Percentiles rank a stretch among this genome's conserved stretches.
Evolutionary conservation across 2,329 filamentous ascomycete genomes (phyloP).

Genomic region (Beauveria rudraprayagi): DNA sequence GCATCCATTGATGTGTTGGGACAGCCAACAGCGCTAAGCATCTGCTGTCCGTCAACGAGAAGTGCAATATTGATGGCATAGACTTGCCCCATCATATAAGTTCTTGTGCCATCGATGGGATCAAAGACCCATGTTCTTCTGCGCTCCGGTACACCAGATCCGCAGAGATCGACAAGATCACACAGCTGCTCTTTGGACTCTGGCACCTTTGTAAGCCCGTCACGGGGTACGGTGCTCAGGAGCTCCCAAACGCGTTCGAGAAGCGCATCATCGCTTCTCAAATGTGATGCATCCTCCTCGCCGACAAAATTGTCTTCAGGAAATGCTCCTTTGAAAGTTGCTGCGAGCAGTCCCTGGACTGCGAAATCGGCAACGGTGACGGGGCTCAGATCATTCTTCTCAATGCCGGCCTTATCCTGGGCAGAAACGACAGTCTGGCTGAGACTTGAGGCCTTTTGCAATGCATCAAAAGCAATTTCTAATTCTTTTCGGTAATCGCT

Average conservation of each 20-base stretch:
- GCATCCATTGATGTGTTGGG: conserved; percentile 36
- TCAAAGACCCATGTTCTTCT: conserved; percentile 49
- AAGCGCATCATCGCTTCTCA: conserved; percentile 35
- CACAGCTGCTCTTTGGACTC: conserved; percentile 38
- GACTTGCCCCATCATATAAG: conserved; percentile 44
- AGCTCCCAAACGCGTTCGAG: conserved; percentile 40
- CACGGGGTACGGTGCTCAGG: conserved; percentile 22
- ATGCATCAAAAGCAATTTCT: conserved; percentile 32
- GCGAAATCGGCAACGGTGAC: conserved; percentile 55
- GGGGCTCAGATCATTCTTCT: conserved; percentile 48
- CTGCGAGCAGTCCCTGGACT: conserved; percentile 46
- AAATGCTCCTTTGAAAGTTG: conserved; percentile 41
- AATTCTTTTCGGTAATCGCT: conserved; percentile 36
- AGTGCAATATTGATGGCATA: conserved; percentile 52
- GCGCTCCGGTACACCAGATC: conserved; percentile 28
- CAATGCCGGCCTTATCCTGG: conserved; percentile 41
- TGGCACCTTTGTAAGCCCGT: conserved; percentile 23
- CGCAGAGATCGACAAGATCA: conserved; percentile 45
- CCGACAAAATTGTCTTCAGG: conserved; percentile 45
- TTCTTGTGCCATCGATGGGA: conserved; percentile 53
- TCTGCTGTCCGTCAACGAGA: conserved; percentile 41
- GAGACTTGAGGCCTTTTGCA: conserved; percentile 38
- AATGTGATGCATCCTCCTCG: conserved; percentile 44
- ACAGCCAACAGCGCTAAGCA: conserved; percentile 41
- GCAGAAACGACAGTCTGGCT: conserved; percentile 40